Conservation (phyloP, 2,329 filamentous ascomycete species). For the Nakataea oryzae region DNA sequence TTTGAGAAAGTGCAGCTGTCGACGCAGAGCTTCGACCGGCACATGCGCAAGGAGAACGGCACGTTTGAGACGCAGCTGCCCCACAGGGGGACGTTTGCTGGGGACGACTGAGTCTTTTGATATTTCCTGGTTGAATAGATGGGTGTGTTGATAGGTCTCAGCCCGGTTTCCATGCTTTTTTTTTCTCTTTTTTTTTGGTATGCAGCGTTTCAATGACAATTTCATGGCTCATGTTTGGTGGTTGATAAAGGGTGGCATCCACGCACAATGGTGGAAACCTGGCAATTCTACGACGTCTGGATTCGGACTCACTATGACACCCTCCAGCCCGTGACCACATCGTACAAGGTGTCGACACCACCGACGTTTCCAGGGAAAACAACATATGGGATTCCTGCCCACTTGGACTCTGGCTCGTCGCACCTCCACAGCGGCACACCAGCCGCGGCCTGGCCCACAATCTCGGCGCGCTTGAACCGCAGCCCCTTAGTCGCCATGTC, state of each 20-base stretch:
- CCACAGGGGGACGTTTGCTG: neutral
- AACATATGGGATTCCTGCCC: slow-evolving; percentile 40
- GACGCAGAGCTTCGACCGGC: neutral
- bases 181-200: no score
- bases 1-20: neutral
- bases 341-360: slow-evolving; percentile 30
- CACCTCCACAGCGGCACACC: slow-evolving; percentile 50
- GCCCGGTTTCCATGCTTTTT: no score
- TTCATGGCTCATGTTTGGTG: no score
- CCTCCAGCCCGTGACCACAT: slow-evolving; percentile 23
- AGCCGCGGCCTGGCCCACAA: slow-evolving; percentile 45
- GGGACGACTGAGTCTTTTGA: neutral
- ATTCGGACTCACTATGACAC: neutral
- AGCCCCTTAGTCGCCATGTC: slow-evolving; percentile 48
- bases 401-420: slow-evolving; percentile 38
- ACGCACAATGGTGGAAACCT: no score
- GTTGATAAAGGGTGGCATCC: no score
- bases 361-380: slow-evolving; percentile 51
- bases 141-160: no score
- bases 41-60: neutral
- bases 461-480: slow-evolving; percentile 38
- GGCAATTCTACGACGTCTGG: no score
- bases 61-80: neutral
- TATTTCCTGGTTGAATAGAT: no score
- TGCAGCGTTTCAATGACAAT: no score